phyloP scores from a whole-genome alignment of 2,329 filamentous ascomycete species.

The Cylindrodendrum hubeiense region DNA sequence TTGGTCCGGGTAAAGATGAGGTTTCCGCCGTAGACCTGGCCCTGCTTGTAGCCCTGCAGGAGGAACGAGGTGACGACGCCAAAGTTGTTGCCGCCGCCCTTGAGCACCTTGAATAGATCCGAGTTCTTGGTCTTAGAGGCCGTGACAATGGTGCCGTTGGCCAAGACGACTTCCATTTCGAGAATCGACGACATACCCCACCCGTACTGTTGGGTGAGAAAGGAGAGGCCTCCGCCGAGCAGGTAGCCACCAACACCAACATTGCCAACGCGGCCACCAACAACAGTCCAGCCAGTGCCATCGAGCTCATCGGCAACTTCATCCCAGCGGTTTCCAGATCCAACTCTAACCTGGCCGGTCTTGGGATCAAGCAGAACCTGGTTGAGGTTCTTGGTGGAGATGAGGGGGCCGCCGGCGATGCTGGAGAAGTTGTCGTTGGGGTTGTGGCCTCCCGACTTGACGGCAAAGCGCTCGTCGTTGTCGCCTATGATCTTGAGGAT shows the following conservation, averaged over 20 bases:
- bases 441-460: slow-evolving; percentile 70
- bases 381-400: slow-evolving; percentile 61
- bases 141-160: slow-evolving; percentile 60
- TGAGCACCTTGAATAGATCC: slow-evolving; percentile 65
- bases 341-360: slow-evolving; percentile 56
- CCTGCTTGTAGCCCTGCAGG: slow-evolving; percentile 56
- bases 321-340: slow-evolving; percentile 59
- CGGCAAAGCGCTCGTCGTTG: slow-evolving; percentile 63
- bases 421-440: slow-evolving; percentile 66
- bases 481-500: slow-evolving; percentile 63
- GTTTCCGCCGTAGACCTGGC: slow-evolving; percentile 58
- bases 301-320: slow-evolving; percentile 55
- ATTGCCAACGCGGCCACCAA: slow-evolving; percentile 60
- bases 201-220: slow-evolving; percentile 63
- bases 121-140: slow-evolving; percentile 56
- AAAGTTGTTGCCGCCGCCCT: slow-evolving; percentile 69
- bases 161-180: slow-evolving; percentile 65
- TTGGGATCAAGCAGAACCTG: slow-evolving; percentile 53
- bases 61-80: slow-evolving; percentile 62
- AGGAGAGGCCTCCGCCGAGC: slow-evolving; percentile 67
- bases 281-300: slow-evolving; percentile 55
- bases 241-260: slow-evolving; percentile 62
- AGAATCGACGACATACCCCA: slow-evolving; percentile 63
- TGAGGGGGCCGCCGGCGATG: slow-evolving; percentile 60
- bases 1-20: slow-evolving; percentile 51